phyloP scores from a whole-genome alignment of 1,284 basidiomycete genomes.

The Schizophyllum commune region DNA sequence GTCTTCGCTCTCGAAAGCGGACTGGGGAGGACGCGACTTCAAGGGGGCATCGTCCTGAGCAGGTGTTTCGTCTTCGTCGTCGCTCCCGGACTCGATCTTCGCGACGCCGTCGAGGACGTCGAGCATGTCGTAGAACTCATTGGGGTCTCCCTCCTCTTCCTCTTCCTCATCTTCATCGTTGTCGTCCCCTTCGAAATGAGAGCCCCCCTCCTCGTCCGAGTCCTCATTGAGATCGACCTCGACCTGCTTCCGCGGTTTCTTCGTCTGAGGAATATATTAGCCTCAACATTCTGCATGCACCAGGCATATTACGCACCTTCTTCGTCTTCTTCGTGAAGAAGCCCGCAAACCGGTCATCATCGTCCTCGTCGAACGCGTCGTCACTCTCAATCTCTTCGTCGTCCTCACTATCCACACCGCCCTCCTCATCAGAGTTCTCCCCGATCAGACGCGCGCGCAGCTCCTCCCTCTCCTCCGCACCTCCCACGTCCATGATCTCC shows the following conservation, averaged over 20 bases:
- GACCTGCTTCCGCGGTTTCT: conserved; percentile 24
- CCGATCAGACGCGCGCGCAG: conserved; percentile 47
- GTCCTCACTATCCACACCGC: conserved; percentile 49
- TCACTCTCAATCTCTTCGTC: conserved; percentile 79
- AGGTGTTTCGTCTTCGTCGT: conserved; percentile 26
- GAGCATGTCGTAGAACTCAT: conserved; percentile 59
- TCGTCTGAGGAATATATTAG: conserved; percentile 6
- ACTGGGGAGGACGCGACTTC: conserved; percentile 29
- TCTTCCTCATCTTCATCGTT: conserved; percentile 31
- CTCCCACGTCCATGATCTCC: conserved; percentile 36
- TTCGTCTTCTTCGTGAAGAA: conserved; percentile 39
- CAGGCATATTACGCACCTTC: conserved; percentile 5
- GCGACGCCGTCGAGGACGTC: conserved; percentile 63
- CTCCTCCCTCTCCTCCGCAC: conserved; percentile 27
- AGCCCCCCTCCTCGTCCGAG: conserved; percentile 27
- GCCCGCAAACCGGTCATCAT: conserved; percentile 72
- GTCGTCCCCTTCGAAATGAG: conserved; percentile 21
- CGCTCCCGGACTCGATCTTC: conserved; percentile 33
- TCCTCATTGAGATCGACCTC: conserved; percentile 64
- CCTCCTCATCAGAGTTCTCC: conserved; percentile 48
- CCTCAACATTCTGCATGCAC: conserved; percentile 1
- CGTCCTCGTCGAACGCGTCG: conserved; percentile 75
- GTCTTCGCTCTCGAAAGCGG: conserved; percentile 39
- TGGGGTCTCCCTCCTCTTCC: conserved; percentile 47
- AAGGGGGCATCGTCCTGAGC: conserved; percentile 18